phyloP scores from a whole-genome alignment of 1,284 basidiomycete genomes.

The Fomitopsis betulina region DNA sequence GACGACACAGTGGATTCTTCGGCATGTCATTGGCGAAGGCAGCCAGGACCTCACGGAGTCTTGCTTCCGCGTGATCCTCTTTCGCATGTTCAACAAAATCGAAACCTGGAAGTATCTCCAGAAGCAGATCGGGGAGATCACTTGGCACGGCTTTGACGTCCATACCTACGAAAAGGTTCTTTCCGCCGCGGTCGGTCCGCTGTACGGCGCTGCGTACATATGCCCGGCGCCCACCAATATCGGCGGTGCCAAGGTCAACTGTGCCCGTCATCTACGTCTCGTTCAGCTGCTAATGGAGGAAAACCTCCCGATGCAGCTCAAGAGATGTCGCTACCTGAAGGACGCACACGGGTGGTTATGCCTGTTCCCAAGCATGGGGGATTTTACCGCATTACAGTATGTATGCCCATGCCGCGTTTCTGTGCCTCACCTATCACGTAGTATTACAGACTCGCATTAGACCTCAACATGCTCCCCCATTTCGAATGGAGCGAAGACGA shows the following conservation, averaged over 20 bases:
- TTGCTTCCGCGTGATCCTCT: constrained; percentile 39
- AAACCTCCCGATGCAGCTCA: constrained; percentile 30
- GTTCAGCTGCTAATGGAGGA: constrained; percentile 35
- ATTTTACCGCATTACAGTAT: constrained; percentile 38
- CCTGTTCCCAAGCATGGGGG: constrained; percentile 35
- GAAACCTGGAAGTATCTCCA: constrained; percentile 38
- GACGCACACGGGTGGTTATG: constrained; percentile 33
- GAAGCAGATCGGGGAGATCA: constrained; percentile 28
- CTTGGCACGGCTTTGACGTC: constrained; percentile 31
- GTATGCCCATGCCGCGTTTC: constrained; percentile 6
- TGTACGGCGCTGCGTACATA: constrained; percentile 37
- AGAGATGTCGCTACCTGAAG: constrained; percentile 27
- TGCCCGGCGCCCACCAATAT: constrained; percentile 34
- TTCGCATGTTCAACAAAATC: constrained; percentile 37
- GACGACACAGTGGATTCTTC: constrained; percentile 37
- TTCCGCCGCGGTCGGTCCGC: constrained; percentile 14
- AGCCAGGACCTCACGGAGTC: constrained; percentile 32
- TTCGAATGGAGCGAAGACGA: constrained; percentile 36
- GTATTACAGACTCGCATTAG: constrained; percentile 32
- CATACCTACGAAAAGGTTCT: constrained; percentile 31
- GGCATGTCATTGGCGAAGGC: constrained; percentile 34
- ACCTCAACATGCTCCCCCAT: constrained; percentile 38
- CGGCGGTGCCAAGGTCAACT: constrained; percentile 25
- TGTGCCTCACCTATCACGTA: neutral
- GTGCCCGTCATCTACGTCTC: constrained; percentile 32